Base-by-base conservation (phyloP, 1,139 yeast genomes). In the Starmera stellimalicola region DNA sequence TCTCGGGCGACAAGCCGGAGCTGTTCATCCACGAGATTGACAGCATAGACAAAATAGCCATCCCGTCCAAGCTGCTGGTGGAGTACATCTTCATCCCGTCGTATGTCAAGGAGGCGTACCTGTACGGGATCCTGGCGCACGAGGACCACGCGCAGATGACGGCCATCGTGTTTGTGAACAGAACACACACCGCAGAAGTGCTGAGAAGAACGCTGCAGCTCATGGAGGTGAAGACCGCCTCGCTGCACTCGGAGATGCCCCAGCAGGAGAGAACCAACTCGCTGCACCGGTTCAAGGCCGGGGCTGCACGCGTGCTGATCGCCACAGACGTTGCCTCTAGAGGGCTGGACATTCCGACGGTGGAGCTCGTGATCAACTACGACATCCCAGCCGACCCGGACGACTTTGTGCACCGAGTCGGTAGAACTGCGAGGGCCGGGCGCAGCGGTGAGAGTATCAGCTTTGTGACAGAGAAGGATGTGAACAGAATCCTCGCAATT, bases 371-470 rank as follows among this genome's bases (percentile, higher is more conserved):
- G 26, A 62, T 93, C 23, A 91, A 93, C 54, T 91, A 73, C 51
- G 98, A 93, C 53, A 73, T 91, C 25, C 98, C 98, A 5, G 87
- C 94, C 5, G 96, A 91, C 55, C 88, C 98, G 0, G 97, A 91
- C 55, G 96, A 88, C 55, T 93, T 82, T 51, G 84, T 91, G 37
- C 99, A 91, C 61, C 69, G 99, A 55, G 95, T 88, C n/a, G 99
- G 99, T 69, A 85, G 99, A 75, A 91, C 98, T 15, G 99, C 98
- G n/a, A 82, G 99, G 70, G 98, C 98, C 4, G 97, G 97, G 6
- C 69, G 94, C 49, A 63, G 65, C 35, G 91, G 91, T 54, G 77
- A 70, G 42, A 64, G 79, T 15, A 56, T 80, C 4, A 74, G 93
- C 11, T 68, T 91, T 39, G 80, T 91, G 6, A 74, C 94, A 1